Evolutionary conservation across 306 rosid genomes (phyloP).

Genomic region (Boehmeria nivea): DNA sequence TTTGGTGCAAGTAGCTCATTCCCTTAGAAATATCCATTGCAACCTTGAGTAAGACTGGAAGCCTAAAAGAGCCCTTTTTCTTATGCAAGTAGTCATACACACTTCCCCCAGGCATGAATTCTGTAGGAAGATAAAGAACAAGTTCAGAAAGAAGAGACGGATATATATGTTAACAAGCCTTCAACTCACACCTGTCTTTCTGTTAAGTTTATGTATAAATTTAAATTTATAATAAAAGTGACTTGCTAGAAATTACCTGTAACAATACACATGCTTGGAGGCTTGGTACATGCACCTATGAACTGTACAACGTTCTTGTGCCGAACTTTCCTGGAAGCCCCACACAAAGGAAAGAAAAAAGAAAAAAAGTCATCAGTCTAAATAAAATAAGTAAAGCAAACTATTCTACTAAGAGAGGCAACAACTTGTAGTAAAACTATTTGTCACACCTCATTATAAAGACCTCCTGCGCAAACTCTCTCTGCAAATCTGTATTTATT

Average conservation of each 20-base stretch:
- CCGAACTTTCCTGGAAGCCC: slow-evolving; percentile 84
- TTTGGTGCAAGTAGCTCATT: slow-evolving; percentile 96
- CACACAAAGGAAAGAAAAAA: neutral
- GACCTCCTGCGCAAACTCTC: slow-evolving; percentile 91
- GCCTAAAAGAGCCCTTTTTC: slow-evolving; percentile 79
- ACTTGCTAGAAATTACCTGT: slow-evolving; percentile 57
- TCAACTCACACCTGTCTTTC: neutral
- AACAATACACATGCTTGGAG: slow-evolving; percentile 79
- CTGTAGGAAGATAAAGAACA: slow-evolving; percentile 34
- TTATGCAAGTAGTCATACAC: slow-evolving; percentile 95
- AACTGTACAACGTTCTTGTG: slow-evolving; percentile 99
- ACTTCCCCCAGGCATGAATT: slow-evolving; percentile 96
- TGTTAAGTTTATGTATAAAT: neutral
- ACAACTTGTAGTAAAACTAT: neutral
- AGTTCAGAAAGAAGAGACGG: neutral
- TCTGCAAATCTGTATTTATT: slow-evolving; percentile 73
- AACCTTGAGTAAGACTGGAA: slow-evolving; percentile 80
- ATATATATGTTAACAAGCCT: neutral
- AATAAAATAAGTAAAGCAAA: neutral
- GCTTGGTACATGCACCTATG: slow-evolving; percentile 98
- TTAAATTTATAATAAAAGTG: neutral
- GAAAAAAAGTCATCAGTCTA: neutral
- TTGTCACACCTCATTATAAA: slow-evolving; percentile 78
- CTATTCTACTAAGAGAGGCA: neutral
- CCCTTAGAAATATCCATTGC: slow-evolving; percentile 90